Evolutionary conservation across 345 rosid genomes (phyloP).

Genomic region (Trapa incisa): DNA sequence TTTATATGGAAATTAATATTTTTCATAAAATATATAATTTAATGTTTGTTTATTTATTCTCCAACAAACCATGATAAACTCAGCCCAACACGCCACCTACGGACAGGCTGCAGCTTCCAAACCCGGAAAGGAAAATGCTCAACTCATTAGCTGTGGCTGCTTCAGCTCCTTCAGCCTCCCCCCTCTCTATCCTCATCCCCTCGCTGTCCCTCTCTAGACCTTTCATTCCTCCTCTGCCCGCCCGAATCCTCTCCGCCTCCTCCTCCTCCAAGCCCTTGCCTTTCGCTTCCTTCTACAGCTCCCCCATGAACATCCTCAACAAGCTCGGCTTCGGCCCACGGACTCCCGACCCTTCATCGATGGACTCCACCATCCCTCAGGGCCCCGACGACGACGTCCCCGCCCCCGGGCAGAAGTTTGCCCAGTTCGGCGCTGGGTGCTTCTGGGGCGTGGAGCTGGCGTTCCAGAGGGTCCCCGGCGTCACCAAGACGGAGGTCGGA

Average conservation of each 20-base stretch:
- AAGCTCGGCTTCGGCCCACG: constrained; percentile 60
- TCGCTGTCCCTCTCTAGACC: constrained; percentile 11
- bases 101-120: not conserved
- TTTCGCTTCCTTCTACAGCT: constrained; percentile 13
- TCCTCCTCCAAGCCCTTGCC: constrained; percentile 6
- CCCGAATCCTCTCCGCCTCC: constrained; percentile 16
- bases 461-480: constrained; percentile 75
- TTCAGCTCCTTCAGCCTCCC: constrained; percentile 1
- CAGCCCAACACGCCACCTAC: not conserved
- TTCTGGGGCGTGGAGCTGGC: constrained; percentile 93
- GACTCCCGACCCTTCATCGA: constrained; percentile 30
- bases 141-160: not conserved
- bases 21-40: not conserved
- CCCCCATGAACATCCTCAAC: constrained; percentile 81
- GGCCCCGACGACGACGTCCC: constrained; percentile 66
- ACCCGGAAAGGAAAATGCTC: not conserved
- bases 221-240: constrained; percentile 8
- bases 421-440: constrained; percentile 91
- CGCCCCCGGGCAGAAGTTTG: constrained; percentile 58
- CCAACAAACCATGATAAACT: not conserved
- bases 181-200: constrained; percentile 12
- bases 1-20: too few relatives aligned
- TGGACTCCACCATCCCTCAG: constrained; percentile 58
- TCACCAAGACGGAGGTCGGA: constrained; percentile 79
- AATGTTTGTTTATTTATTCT: not conserved